Conservation (phyloP, 2,329 filamentous ascomycete species). For the Geoglossum cookeanum region DNA sequence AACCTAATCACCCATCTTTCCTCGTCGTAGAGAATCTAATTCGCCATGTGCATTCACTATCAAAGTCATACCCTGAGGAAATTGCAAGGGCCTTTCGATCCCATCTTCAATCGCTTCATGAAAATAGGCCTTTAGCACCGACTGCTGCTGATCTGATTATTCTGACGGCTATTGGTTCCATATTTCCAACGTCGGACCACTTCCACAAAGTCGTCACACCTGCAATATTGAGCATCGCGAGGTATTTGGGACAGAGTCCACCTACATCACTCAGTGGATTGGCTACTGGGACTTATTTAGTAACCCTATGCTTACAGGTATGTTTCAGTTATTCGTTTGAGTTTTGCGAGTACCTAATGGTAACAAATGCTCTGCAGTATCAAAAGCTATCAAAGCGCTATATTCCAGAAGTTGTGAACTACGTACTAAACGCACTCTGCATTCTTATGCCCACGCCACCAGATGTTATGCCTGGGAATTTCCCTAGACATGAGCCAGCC, state of each 20-base stretch:
- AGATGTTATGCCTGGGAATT: conserved; percentile 30
- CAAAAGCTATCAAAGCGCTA: conserved; percentile 71
- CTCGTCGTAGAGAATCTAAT: conserved; percentile 57
- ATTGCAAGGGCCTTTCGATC: conserved; percentile 60
- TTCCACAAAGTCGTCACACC: conserved; percentile 93
- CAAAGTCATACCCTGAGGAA: conserved; percentile 63
- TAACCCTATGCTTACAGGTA: conserved; percentile 37
- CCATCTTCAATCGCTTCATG: conserved; percentile 41
- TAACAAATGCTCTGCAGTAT: conserved; percentile 41
- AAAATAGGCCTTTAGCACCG: conserved; percentile 30
- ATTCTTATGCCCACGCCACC: conserved; percentile 40
- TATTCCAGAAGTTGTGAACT: conserved; percentile 74
- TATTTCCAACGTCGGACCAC: conserved; percentile 91
- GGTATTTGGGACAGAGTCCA: conserved; percentile 63
- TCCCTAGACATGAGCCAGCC: conserved; percentile 41
- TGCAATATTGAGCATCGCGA: conserved; percentile 63
- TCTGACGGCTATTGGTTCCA: conserved; percentile 63
- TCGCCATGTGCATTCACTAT: conserved; percentile 81
- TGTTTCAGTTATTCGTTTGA: not conserved
- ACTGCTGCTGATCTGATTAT: conserved; percentile 58
- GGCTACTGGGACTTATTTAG: conserved; percentile 57
- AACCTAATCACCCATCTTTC: conserved; percentile 36
- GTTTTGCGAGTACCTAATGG: not conserved
- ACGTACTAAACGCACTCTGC: conserved; percentile 53
- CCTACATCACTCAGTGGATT: conserved; percentile 47